phyloP scores from a whole-genome alignment of 2,329 filamentous ascomycete species.

The Pseudofabraea citricarpa region DNA sequence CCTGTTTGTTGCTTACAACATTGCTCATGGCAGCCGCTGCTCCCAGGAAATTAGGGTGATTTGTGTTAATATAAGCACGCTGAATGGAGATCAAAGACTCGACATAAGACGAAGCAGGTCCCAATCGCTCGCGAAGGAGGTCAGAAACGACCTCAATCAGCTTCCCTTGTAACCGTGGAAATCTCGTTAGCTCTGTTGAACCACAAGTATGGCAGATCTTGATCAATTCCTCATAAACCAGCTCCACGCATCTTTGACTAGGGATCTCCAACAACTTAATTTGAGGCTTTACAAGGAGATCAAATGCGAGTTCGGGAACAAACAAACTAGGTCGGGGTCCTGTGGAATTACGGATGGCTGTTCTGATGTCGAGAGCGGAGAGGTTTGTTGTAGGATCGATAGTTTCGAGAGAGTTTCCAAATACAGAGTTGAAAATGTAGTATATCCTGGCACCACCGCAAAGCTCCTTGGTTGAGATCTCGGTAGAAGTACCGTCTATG shows the following conservation, averaged over 20 bases:
- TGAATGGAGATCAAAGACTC: conserved; percentile 97
- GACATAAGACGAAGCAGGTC: conserved; percentile 84
- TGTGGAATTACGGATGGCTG: conserved; percentile 96
- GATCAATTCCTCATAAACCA: conserved; percentile 98
- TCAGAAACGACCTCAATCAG: conserved; percentile 98
- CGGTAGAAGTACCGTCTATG: conserved; percentile 96
- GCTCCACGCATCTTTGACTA: conserved; percentile 92
- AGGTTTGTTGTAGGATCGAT: conserved; percentile 96
- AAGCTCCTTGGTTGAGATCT: conserved; percentile 87
- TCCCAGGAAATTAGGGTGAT: conserved; percentile 96
- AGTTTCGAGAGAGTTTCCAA: conserved; percentile 91
- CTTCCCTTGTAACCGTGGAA: conserved; percentile 89
- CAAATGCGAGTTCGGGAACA: conserved; percentile 95
- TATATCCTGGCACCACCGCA: conserved; percentile 30
- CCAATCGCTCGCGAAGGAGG: conserved; percentile 84
- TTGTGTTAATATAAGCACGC: conserved; percentile 98
- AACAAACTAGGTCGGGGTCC: conserved; percentile 93
- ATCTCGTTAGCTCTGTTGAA: conserved; percentile 86
- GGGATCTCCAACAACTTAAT: conserved; percentile 95
- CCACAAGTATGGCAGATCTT: conserved; percentile 99
- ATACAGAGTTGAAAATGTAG: conserved; percentile 39
- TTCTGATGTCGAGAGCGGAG: conserved; percentile 90
- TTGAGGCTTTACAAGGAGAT: conserved; percentile 94
- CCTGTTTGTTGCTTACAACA: conserved; percentile 90
- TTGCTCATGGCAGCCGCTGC: conserved; percentile 97